Evolutionary conservation across 768 basidiomycete genomes (phyloP), one percentile per base, ranked within the genome.

Genomic region (Tephrocybe rancida): DNA sequence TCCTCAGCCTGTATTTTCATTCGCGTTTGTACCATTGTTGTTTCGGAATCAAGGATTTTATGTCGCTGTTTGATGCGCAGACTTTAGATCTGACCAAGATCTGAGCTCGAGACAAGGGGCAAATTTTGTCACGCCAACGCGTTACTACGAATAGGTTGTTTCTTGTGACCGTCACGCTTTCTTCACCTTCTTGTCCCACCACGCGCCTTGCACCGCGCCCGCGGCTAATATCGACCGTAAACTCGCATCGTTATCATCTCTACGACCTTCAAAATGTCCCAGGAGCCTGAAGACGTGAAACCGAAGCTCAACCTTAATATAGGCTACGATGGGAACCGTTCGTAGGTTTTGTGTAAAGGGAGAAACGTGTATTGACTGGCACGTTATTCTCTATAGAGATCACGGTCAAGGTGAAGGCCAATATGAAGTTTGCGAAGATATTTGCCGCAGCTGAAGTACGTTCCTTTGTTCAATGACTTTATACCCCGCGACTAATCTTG

Each of bases 261-360:
- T 5, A n/a, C 21, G 4, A 43, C 24, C 16, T 13, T 24, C 21
- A 13, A 42, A 16, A 80, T 79, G 80, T 72, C 75, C 46, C 73
- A 83, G 76, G 72, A 83, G 56, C 62, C 65, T 52, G 82, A 72
- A 59, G 86, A 89, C 51, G 80, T 83, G 22, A 89, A 88, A 66
- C 87, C 87, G 14, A 89, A 89, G 60, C 72, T 89, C 43, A 86
- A 83, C 65, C 67, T 89, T n/a, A 70, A 72, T 48, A 73, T 89
- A 59, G 65, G 67, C 30, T 82, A 77, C 54, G 84, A 87, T 51
- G 82, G 80, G 14, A 69, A 71, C 49, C 73, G 87, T 88, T 37
- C n/a, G 64, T 59, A 24, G 29, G 24, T 41, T 24, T 21, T 18
- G 42, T 30, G 30, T 10, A 14, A 26, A 38, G 30, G 5, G 34